phyloP scores from a whole-genome alignment of 2,329 filamentous ascomycete genomes.

The Cladophialophora psammophila region DNA sequence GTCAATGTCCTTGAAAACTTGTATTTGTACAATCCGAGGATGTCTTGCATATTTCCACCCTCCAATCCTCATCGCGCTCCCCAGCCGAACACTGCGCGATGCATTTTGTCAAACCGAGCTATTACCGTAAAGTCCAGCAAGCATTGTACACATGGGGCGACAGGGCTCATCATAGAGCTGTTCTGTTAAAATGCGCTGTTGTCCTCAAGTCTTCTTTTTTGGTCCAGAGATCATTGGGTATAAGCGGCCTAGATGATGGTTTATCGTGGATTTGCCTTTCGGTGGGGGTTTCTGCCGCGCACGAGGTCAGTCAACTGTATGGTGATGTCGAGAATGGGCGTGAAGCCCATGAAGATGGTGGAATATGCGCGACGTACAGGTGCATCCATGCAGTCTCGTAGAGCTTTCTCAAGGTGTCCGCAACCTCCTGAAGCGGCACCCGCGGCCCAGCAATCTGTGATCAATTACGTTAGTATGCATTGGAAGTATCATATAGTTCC shows the following conservation, averaged over 20 bases:
- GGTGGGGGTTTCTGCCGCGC: conserved; percentile 58
- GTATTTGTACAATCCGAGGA: background rate
- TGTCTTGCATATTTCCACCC: background rate
- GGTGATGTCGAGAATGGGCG: conserved; percentile 19
- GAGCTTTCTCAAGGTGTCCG: conserved; percentile 65
- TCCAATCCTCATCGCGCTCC: background rate
- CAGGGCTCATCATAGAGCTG: background rate
- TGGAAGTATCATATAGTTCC: background rate
- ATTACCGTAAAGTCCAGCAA: background rate
- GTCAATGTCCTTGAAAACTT: background rate
- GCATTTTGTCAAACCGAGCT: background rate
- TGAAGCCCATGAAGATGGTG: background rate
- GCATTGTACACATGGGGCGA: background rate
- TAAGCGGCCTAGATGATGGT: conserved; percentile 85
- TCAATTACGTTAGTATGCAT: conserved; percentile 23
- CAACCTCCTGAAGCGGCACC: conserved; percentile 61
- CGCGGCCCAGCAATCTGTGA: conserved; percentile 54
- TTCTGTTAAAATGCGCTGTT: background rate
- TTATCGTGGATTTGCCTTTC: conserved; percentile 75
- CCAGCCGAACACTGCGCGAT: too few species aligned
- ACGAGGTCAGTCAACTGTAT: conserved; percentile 11
- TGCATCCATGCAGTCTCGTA: conserved; percentile 79
- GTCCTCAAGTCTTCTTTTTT: conserved; percentile 66
- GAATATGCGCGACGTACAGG: conserved; percentile 61
- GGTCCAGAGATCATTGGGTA: conserved; percentile 76